A percentile compares a stretch with the other conserved stretches of the same genome.
Evolutionary conservation across 1,139 yeast species (phyloP).

Genomic region (Zhuliangozyma blackwelliae): DNA sequence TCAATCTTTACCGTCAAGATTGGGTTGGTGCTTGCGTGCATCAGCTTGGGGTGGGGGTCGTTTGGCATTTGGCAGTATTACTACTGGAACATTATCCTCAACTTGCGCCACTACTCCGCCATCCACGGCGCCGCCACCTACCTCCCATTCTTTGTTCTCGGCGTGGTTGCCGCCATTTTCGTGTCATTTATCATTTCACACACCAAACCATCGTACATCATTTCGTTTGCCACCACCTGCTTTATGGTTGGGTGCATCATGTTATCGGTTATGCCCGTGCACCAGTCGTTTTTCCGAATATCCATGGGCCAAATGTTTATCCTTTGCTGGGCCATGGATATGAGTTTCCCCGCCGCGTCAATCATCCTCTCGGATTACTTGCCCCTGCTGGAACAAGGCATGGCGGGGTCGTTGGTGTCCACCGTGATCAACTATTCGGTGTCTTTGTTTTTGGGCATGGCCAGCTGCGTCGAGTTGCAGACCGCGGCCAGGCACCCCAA

Average conservation of each 20-base stretch:
- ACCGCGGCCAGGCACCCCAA: constrained; percentile 16
- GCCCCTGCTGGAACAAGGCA: constrained; percentile 52
- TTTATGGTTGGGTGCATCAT: constrained; percentile 46
- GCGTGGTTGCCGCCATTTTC: constrained; percentile 41
- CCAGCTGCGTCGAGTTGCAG: constrained; percentile 44
- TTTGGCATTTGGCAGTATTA: constrained; percentile 51
- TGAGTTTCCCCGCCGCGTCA: constrained; percentile 56
- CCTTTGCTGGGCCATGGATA: constrained; percentile 55
- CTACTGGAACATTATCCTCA: constrained; percentile 39
- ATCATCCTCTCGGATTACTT: constrained; percentile 47
- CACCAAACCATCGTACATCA: constrained; percentile 41
- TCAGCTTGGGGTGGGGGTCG: constrained; percentile 54
- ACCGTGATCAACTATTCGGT: constrained; percentile 54
- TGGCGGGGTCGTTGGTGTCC: constrained; percentile 56
- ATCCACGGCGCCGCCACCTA: constrained; percentile 41
- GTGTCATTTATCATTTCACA: constrained; percentile 40
- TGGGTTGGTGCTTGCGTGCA: constrained; percentile 31
- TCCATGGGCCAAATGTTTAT: constrained; percentile 46
- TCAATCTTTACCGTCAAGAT: constrained; percentile 35
- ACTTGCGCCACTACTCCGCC: constrained; percentile 42
- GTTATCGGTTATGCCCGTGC: constrained; percentile 45
- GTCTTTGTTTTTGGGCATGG: constrained; percentile 49
- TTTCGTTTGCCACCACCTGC: constrained; percentile 40
- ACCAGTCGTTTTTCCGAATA: constrained; percentile 44
- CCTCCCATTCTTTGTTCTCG: constrained; percentile 43